Conservation (phyloP, 768 basidiomycete species). For the Udeniomyces megalosporus region DNA sequence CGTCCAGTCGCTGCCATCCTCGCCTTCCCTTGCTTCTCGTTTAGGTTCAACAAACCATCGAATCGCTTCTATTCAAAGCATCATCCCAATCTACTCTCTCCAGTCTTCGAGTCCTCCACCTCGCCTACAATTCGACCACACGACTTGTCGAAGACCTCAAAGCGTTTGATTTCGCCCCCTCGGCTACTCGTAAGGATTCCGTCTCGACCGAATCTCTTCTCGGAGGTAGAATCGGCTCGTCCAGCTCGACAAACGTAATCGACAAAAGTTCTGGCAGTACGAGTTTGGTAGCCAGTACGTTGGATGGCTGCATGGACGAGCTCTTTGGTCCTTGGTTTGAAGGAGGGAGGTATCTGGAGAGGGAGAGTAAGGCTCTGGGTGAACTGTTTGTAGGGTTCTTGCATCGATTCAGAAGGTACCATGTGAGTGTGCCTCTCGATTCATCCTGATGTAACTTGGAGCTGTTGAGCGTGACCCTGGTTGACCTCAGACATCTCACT, state of each 20-base stretch:
- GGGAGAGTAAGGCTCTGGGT: constrained; percentile 67
- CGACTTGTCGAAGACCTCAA: constrained; percentile 78
- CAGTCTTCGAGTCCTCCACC: constrained; percentile 74
- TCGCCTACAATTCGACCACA: constrained; percentile 65
- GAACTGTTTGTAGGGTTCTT: constrained; percentile 62
- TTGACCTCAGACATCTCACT: constrained; percentile 24
- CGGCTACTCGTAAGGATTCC: constrained; percentile 3
- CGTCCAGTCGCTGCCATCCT: too few species aligned
- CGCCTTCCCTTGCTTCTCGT: neutral
- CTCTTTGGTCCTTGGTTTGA: constrained; percentile 88
- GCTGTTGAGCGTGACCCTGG: too few species aligned
- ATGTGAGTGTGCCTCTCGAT: constrained; percentile 57
- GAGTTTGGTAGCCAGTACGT: constrained; percentile 36
- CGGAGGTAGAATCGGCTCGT: neutral
- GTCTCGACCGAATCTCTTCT: neutral
- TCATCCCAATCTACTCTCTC: constrained; percentile 66
- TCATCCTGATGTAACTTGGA: too few species aligned
- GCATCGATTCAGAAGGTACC: constrained; percentile 64
- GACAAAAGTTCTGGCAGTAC: neutral
- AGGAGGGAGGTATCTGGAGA: constrained; percentile 76
- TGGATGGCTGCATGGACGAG: constrained; percentile 93
- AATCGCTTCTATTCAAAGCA: constrained; percentile 64
- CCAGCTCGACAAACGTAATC: too few species aligned
- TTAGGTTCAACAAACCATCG: constrained; percentile 93
- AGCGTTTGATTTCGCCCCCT: constrained; percentile 58